Percentiles rank a stretch among this genome's conserved stretches.
Evolutionary conservation across 768 basidiomycete genomes (phyloP).

Genomic region (Rhodotorula toruloides): DNA sequence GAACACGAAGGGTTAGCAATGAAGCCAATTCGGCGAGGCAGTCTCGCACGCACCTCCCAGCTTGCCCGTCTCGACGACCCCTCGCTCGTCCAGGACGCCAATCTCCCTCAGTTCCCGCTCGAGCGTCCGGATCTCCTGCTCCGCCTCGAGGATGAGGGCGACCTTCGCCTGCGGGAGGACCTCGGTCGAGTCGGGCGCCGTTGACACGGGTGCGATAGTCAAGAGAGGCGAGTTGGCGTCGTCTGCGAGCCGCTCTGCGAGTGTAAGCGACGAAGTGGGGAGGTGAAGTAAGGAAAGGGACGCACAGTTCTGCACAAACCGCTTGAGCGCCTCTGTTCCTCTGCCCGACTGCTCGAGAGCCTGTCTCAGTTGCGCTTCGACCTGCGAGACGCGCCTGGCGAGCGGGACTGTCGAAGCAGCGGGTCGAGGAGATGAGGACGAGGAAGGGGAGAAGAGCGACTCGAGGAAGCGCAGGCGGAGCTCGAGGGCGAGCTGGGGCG

Average conservation of each 20-base stretch:
- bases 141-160: slow-evolving; percentile 38
- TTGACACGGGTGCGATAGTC: slow-evolving; percentile 15
- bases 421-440: background rate
- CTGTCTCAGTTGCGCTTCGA: slow-evolving; percentile 17
- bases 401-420: background rate
- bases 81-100: slow-evolving; percentile 20
- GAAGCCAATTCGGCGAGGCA: no score
- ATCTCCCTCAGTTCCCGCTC: slow-evolving; percentile 40
- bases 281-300: background rate
- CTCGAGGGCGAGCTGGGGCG: slow-evolving; percentile 27
- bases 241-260: slow-evolving; percentile 11
- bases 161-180: slow-evolving; percentile 22
- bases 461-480: slow-evolving; percentile 41
- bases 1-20: no score
- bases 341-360: slow-evolving; percentile 12
- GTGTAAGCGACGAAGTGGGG: background rate
- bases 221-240: slow-evolving; percentile 37
- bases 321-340: slow-evolving; percentile 32
- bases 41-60: slow-evolving; percentile 25
- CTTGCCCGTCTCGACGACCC: slow-evolving; percentile 26
- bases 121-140: slow-evolving; percentile 31
- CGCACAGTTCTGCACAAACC: slow-evolving; percentile 39
- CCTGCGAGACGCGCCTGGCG: slow-evolving; percentile 10
- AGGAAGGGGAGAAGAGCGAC: slow-evolving; percentile 17
- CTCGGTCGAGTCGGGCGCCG: background rate